Evolutionary conservation across 2,329 filamentous ascomycete species (phyloP).

Genomic region (Colletotrichum filicis): DNA sequence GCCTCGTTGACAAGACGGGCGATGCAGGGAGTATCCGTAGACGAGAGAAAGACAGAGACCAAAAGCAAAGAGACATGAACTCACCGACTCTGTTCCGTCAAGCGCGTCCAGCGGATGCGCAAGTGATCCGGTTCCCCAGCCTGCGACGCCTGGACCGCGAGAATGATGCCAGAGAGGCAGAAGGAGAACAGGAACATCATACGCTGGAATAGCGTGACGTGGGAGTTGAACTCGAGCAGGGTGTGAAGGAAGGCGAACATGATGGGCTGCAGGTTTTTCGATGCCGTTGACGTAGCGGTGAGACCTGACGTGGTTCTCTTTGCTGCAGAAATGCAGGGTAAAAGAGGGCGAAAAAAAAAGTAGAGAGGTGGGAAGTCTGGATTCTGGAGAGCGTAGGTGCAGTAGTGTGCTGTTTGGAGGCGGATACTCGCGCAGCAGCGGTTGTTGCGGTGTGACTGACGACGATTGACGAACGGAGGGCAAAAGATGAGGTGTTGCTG

Average conservation of each 20-base stretch:
- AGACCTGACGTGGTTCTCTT: neutral
- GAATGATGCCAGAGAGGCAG: conserved; percentile 36
- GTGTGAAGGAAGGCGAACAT: conserved; percentile 19
- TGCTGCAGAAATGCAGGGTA: neutral
- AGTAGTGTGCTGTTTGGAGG: conserved; percentile 4
- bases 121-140: conserved; percentile 24
- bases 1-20: neutral
- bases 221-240: conserved; percentile 33
- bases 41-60: neutral
- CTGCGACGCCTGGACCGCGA: conserved; percentile 38
- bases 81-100: conserved; percentile 37
- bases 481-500: neutral
- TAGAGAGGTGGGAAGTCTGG: neutral
- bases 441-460: conserved; percentile 16
- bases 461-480: neutral
- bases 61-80: neutral
- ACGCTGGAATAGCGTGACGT: conserved; percentile 35
- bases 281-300: conserved; percentile 1
- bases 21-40: too few relatives aligned
- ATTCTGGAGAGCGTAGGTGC: neutral
- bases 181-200: conserved; percentile 37
- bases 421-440: conserved; percentile 11
- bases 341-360: neutral
- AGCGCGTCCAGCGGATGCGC: conserved; percentile 36
- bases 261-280: neutral